phyloP scores from a whole-genome alignment of 495 filamentous ascomycete species.

The Hypoxylon lenormandii region DNA sequence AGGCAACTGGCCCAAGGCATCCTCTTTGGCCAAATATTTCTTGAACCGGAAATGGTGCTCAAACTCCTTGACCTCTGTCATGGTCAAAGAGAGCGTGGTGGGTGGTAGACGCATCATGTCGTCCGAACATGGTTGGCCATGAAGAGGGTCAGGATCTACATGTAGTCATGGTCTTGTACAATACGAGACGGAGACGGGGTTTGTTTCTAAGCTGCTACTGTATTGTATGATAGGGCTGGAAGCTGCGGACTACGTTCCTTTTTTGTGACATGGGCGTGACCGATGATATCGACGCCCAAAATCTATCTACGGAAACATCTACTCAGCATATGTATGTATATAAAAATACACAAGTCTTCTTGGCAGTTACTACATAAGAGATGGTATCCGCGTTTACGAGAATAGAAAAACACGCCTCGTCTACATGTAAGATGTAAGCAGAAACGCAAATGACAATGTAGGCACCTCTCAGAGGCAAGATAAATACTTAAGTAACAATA shows the following conservation, averaged over 20 bases:
- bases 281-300: too few relatives aligned
- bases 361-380: not conserved
- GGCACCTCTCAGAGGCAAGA: too few relatives aligned
- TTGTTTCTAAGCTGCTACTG: not conserved
- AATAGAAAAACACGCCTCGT: not conserved
- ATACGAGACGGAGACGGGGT: too few relatives aligned
- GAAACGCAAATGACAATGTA: not conserved
- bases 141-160: too few relatives aligned
- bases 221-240: conserved; percentile 2
- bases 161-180: not conserved
- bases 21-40: conserved; percentile 51
- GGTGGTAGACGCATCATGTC: conserved; percentile 68
- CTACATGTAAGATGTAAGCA: not conserved
- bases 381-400: not conserved
- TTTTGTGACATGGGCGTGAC: not conserved
- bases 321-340: too few relatives aligned
- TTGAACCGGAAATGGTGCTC: conserved; percentile 57
- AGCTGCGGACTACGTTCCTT: not conserved
- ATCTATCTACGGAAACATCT: too few relatives aligned
- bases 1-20: conserved; percentile 34
- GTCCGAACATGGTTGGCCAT: conserved; percentile 12
- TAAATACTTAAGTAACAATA: too few relatives aligned
- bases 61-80: conserved; percentile 65
- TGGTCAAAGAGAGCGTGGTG: conserved; percentile 65
- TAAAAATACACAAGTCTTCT: too few relatives aligned